Base-by-base conservation (phyloP, 352 stramenopile genomes). In the Phytophthora cactorum region DNA sequence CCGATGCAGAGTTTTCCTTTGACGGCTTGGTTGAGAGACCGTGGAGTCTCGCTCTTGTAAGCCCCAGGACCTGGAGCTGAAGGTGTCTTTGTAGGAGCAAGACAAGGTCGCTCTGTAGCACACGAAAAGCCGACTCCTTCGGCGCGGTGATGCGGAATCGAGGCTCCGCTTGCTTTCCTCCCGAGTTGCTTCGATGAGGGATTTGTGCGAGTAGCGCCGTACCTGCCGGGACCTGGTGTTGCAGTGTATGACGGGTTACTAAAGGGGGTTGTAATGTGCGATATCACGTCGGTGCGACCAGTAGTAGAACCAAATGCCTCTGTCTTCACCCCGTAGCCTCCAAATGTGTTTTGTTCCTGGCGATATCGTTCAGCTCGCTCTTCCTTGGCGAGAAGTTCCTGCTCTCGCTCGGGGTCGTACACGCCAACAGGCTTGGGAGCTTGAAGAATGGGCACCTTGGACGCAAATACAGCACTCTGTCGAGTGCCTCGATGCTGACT, bases 261-360 rank as follows among this genome's bases (percentile, higher is more conserved):
- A 60, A 78, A 90, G 6, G 84, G 82, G 4, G 81, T 79, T 32
- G 68, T 59, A n/a, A 90, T 67, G 62, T 91, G 85, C 15, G 75
- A 83, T 5, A 71, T 75, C 36, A 93, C 63, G 31, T 89, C 69
- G 1, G 78, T 76, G 12, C 86, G 80, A 25, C 68, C 65, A 1
- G 83, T 89, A 3, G 82, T 90, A 6, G 86, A 93, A 5, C 86
- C 86, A 63, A 93, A 93, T n/a, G 82, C 73, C 52, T 91, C 75
- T 11, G 83, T 78, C 57, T 82, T 87, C 43, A 27, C 29, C 45
- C 63, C 54, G 49, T 64, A 39, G 25, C 58, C 63, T 46, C 50
- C 62, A 32, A 59, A 53, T 52, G 70, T 74, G 31, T 66, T 61
- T 28, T 68, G 55, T 47, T 72, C 73, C 15, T 72, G 64, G 8